Base-by-base conservation (phyloP, 805 yeast species). In the Yueomyces sp. region DNA sequence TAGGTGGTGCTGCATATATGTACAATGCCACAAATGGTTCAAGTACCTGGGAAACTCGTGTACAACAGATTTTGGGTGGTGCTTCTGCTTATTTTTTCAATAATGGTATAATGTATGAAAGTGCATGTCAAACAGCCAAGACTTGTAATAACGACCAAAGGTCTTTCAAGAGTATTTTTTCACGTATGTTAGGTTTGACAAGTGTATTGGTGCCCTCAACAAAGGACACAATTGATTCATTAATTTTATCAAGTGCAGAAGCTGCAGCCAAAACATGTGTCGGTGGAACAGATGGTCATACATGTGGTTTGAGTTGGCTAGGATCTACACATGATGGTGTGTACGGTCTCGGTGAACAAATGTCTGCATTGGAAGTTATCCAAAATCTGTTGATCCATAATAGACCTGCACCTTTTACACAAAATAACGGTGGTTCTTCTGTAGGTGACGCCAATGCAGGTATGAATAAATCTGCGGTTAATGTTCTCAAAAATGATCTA, bases 341-440 rank as follows among this genome's bases (percentile, higher is more conserved):
- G 38, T 83, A 73, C 55, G 92, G 94, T 29, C 64, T 84, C 29
- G 92, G 92, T 51, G 94, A 83, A 62, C 86, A 83, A 62, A 77
- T 83, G 76, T 65, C 72, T 42, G 85, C 92, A 0, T 65, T 81
- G 47, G 92, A 83, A 57, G 72, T 70, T 2, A 72, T 83, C 39
- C 75, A 71, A 49, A 70, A 66, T 42, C 54, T 76, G 40, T 50
- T 77, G 46, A 67, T 70, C 19, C 57, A 56, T 36, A 54, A 67
- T 4, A 62, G 69, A 40, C 72, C 70, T 3, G 72, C 77, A 7
- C 84, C 84, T 27, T 76, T 63, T 43, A 75, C 80, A 38, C 62
- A 71, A 28, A 49, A 56, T 19, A 62, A 57, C 32, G 82, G 82
- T 49, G 82, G 82, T 40, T 52, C 75, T 3, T 74, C 81, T 1